Conservation (phyloP, 2,329 filamentous ascomycete genomes). For the Cercospora citrullina region DNA sequence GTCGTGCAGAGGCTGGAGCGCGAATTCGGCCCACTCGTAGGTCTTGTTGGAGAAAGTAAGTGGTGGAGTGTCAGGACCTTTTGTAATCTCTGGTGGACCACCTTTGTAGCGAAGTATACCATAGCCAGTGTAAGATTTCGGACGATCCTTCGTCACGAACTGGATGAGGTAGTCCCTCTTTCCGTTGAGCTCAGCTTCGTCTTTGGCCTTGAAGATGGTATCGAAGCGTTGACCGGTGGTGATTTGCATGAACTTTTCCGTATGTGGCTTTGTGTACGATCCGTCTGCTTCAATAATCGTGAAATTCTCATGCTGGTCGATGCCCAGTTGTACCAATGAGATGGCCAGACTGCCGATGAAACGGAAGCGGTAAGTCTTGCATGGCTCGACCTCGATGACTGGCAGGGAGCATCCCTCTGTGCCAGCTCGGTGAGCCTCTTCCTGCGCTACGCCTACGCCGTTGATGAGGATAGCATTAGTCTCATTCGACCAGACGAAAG, state of each 20-base stretch:
- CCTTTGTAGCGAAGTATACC: constrained; percentile 51
- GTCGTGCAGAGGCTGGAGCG: constrained; percentile 38
- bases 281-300: constrained; percentile 62
- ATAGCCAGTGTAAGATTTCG: constrained; percentile 49
- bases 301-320: constrained; percentile 59
- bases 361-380: constrained; percentile 61
- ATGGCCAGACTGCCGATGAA: constrained; percentile 60
- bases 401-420: constrained; percentile 32
- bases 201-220: constrained; percentile 57
- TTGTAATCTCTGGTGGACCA: constrained; percentile 22
- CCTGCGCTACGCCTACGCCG: constrained; percentile 42
- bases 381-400: constrained; percentile 60
- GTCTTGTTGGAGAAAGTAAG: constrained; percentile 38
- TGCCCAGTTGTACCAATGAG: constrained; percentile 55
- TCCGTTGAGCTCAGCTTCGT: constrained; percentile 45
- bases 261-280: constrained; percentile 52
- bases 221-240: constrained; percentile 63
- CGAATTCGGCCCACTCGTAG: constrained; percentile 43
- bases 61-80: constrained; percentile 29
- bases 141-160: constrained; percentile 54
- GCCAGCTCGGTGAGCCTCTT: constrained; percentile 25
- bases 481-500: constrained; percentile 62
- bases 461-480: constrained; percentile 59
- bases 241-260: constrained; percentile 55
- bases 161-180: constrained; percentile 49